Conservation (phyloP, 2,329 filamentous ascomycete genomes). For the Massarina eburnea region DNA sequence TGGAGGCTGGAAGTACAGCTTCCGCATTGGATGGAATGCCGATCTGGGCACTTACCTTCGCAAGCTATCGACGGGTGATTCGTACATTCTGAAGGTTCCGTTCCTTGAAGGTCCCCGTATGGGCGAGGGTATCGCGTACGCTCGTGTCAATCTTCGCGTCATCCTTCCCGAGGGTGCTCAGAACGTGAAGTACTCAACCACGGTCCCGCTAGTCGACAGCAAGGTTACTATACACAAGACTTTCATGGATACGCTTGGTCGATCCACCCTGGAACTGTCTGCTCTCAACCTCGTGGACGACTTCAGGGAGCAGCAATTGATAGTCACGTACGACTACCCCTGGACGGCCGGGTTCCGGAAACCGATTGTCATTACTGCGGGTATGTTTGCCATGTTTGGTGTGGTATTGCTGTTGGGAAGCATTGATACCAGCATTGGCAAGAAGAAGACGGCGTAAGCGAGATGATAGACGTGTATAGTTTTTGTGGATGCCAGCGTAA, state of each 20-base stretch:
- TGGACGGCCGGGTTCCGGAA: conserved; percentile 76
- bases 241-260: conserved; percentile 90
- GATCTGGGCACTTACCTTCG: conserved; percentile 77
- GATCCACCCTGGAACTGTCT: conserved; percentile 77
- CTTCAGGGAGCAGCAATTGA: conserved; percentile 76
- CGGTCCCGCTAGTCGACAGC: conserved; percentile 68
- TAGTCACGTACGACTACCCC: conserved; percentile 88
- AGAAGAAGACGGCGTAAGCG: conserved; percentile 46
- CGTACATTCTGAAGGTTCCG: conserved; percentile 86
- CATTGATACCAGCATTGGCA: conserved; percentile 79
- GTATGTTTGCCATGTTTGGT: conserved; percentile 72
- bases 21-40: conserved; percentile 94
- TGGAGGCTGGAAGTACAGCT: conserved; percentile 97
- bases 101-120: conserved; percentile 92
- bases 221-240: conserved; percentile 73
- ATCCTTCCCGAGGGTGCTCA: conserved; percentile 89
- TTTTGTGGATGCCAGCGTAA: neutral
- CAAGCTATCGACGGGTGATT: conserved; percentile 61
- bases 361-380: conserved; percentile 77
- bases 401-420: conserved; percentile 74
- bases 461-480: neutral
- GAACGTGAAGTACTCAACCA: conserved; percentile 77
- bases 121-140: conserved; percentile 82
- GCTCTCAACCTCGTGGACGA: conserved; percentile 90
- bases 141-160: conserved; percentile 75